These are phyloP conservation scores for Torulaspora pretoriensis DNA, from an alignment of 1,139 yeast genomes.

Conservation along the genomic window DNA sequence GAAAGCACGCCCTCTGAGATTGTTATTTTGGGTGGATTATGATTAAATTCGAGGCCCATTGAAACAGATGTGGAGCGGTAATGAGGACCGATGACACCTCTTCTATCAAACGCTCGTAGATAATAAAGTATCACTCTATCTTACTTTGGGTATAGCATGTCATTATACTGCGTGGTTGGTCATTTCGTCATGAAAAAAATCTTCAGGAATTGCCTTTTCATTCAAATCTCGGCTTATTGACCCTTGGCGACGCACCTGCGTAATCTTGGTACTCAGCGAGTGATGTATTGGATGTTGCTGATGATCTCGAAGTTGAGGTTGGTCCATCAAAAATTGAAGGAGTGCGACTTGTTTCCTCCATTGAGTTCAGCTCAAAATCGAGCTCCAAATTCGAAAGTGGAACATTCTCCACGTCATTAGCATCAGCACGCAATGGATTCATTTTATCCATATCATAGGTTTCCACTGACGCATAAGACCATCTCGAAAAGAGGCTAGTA, in stretches of 20 bases:
- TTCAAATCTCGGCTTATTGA: constrained; percentile 25
- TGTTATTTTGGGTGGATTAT: too few relatives aligned
- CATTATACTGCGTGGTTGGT: constrained; percentile 1
- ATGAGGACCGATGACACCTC: not conserved
- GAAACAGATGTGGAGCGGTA: not conserved
- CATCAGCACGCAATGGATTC: constrained; percentile 37
- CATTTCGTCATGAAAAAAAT: constrained; percentile 3
- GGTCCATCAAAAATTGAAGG: constrained; percentile 32
- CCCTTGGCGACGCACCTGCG: constrained; percentile 23
- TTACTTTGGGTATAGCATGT: constrained; percentile 2
- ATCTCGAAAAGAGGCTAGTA: constrained; percentile 65
- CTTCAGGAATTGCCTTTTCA: constrained; percentile 4
- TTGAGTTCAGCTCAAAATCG: constrained; percentile 24
- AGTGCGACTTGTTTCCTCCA: constrained; percentile 24
- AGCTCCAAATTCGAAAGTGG: constrained; percentile 26
- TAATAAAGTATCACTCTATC: not conserved
- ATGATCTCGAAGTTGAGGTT: constrained; percentile 31
- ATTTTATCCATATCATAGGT: constrained; percentile 33
- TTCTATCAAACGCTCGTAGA: not conserved
- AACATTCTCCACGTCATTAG: constrained; percentile 32
- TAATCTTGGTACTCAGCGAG: constrained; percentile 21
- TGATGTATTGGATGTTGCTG: constrained; percentile 34
- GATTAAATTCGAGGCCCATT: too few relatives aligned
- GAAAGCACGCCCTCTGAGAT: too few relatives aligned
- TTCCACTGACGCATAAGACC: constrained; percentile 59